Conservation (phyloP, 75 land plant genomes). For the Cunninghamia lanceolata region DNA sequence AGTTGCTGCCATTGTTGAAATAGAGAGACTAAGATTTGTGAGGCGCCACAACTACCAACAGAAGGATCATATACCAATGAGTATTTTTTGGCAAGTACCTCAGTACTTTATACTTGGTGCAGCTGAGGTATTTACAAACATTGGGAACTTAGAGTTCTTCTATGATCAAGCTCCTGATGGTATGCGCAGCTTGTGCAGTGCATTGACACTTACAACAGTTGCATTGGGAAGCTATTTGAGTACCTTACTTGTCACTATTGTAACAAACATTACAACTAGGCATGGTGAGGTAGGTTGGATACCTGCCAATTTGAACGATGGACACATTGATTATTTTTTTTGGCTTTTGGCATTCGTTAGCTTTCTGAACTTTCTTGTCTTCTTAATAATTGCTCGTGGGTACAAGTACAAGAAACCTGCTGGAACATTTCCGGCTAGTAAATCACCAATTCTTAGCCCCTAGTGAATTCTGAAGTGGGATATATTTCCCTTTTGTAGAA, state of each 20-base stretch:
- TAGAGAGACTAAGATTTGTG: slow-evolving; percentile 41
- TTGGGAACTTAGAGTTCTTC: slow-evolving; percentile 83
- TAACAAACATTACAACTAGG: slow-evolving; percentile 42
- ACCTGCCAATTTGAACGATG: slow-evolving; percentile 70
- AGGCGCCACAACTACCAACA: slow-evolving; percentile 16
- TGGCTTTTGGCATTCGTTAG: slow-evolving; percentile 65
- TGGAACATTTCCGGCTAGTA: background rate
- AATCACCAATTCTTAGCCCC: background rate
- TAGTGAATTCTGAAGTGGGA: slow-evolving; percentile 1
- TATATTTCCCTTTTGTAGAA: background rate
- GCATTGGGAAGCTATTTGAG: slow-evolving; percentile 77
- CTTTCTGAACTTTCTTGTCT: slow-evolving; percentile 46
- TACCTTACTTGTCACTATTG: slow-evolving; percentile 59
- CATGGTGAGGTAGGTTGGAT: slow-evolving; percentile 74
- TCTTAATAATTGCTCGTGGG: slow-evolving; percentile 30
- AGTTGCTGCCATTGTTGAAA: slow-evolving; percentile 46
- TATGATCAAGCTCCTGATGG: slow-evolving; percentile 90
- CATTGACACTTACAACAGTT: slow-evolving; percentile 59
- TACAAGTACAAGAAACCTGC: slow-evolving; percentile 49
- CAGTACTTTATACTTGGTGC: slow-evolving; percentile 78
- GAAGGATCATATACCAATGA: slow-evolving; percentile 29
- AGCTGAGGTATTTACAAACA: slow-evolving; percentile 75
- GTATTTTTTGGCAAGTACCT: slow-evolving; percentile 80
- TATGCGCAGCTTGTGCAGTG: slow-evolving; percentile 71
- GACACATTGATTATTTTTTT: slow-evolving; percentile 83